phyloP scores from a whole-genome alignment of 225 moss, liverwort and hornwort genomes.

The Sphagnum tenellum region DNA sequence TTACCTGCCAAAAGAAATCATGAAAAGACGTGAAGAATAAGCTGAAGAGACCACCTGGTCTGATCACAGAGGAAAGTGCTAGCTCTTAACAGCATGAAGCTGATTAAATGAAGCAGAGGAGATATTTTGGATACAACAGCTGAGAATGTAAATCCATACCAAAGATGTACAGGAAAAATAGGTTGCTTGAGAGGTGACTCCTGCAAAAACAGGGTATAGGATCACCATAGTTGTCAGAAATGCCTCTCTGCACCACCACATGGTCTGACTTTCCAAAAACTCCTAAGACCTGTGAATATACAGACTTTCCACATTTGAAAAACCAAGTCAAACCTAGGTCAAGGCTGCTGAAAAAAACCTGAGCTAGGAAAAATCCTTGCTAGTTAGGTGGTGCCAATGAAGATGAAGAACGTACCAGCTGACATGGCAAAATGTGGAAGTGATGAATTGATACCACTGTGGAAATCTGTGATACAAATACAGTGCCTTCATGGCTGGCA shows the following conservation, averaged over 20 bases:
- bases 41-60: too few relatives aligned
- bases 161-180: slow-evolving; percentile 99
- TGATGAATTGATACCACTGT: slow-evolving; percentile 92
- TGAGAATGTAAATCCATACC: slow-evolving; percentile 37
- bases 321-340: too few relatives aligned
- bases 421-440: slow-evolving; percentile 87
- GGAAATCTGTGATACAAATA: slow-evolving; percentile 87
- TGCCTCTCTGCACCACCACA: slow-evolving; percentile 52
- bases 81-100: too few relatives aligned
- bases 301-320: neutral
- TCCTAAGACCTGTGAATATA: neutral
- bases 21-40: neutral
- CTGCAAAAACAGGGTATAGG: slow-evolving; percentile 79
- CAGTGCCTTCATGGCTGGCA: slow-evolving; percentile 47
- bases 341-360: too few relatives aligned
- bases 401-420: slow-evolving; percentile 55
- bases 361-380: too few relatives aligned
- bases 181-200: slow-evolving; percentile 96
- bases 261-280: slow-evolving; percentile 7
- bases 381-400: too few relatives aligned
- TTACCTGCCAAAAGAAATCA: slow-evolving; percentile 54
- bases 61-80: too few relatives aligned
- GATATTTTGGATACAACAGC: too few relatives aligned
- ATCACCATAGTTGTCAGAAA: slow-evolving; percentile 28
- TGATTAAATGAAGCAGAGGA: too few relatives aligned